These are phyloP conservation scores for Aphanomyces cochlioides DNA, from an alignment of 352 stramenopile genomes.

Conservation along the genomic window DNA sequence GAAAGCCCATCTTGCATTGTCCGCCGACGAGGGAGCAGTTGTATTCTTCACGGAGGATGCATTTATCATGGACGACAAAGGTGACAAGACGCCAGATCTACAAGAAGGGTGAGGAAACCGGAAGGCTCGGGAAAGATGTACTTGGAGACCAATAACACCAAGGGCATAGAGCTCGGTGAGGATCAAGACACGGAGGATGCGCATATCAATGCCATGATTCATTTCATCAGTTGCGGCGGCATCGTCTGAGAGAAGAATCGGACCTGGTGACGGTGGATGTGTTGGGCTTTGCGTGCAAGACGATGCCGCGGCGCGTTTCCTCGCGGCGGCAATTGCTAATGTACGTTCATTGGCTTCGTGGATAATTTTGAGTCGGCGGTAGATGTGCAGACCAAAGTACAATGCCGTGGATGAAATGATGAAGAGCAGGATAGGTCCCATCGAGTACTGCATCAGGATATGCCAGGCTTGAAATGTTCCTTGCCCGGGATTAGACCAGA, in stretches of 20 bases:
- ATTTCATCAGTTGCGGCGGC: neutral
- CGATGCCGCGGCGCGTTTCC: neutral
- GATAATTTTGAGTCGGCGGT: constrained; percentile 15
- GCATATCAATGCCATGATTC: neutral
- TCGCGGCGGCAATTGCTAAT: neutral
- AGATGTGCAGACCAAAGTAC: constrained; percentile 17
- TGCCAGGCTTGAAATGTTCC: constrained; percentile 10
- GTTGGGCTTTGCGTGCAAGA: neutral
- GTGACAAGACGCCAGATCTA: constrained; percentile 2
- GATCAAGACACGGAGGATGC: constrained; percentile 8
- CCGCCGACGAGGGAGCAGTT: neutral
- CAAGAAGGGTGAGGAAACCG: neutral
- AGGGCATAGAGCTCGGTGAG: constrained; percentile 11
- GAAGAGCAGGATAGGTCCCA: constrained; percentile 15
- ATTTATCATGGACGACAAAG: constrained; percentile 8
- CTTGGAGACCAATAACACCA: constrained; percentile 16
- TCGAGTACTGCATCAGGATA: constrained; percentile 22
- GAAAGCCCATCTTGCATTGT: constrained; percentile 9
- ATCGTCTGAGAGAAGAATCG: constrained; percentile 1
- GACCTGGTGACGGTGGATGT: neutral
- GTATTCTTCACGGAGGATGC: neutral
- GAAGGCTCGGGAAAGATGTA: neutral
- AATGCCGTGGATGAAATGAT: constrained; percentile 18
- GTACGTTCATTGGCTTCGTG: neutral
- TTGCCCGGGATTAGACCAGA: neutral